Conservation (phyloP, 2,329 filamentous ascomycete genomes). For the Aspergillaceae sp. region DNA sequence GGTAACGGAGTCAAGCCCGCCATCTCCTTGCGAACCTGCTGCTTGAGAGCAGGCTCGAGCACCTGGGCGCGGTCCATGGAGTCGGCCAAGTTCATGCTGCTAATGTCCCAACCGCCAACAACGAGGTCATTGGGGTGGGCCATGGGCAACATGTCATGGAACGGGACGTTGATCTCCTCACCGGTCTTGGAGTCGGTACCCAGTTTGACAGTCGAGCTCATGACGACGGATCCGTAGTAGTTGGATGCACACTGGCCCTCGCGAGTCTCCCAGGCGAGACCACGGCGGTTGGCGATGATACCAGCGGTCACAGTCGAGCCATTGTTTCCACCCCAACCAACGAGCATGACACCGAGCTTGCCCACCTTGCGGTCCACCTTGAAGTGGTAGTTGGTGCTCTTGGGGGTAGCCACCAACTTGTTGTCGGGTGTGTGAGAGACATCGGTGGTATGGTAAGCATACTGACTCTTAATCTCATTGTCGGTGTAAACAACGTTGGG, state of each 20-base stretch:
- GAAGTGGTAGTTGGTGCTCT: conserved; percentile 91
- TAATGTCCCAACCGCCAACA: conserved; percentile 97
- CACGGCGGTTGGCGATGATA: conserved; percentile 87
- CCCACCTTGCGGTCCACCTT: conserved; percentile 90
- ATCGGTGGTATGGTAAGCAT: conserved; percentile 90
- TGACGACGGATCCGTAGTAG: conserved; percentile 96
- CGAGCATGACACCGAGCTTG: conserved; percentile 93
- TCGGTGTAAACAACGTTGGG: conserved; percentile 90
- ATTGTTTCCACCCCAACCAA: conserved; percentile 97
- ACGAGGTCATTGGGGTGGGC: conserved; percentile 93
- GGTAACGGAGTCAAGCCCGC: conserved; percentile 76
- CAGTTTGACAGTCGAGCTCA: conserved; percentile 95
- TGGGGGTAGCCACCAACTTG: conserved; percentile 73
- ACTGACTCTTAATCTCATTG: conserved; percentile 80
- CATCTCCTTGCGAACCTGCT: conserved; percentile 88
- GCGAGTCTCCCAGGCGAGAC: conserved; percentile 84
- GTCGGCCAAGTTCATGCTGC: conserved; percentile 73
- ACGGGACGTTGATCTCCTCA: conserved; percentile 90
- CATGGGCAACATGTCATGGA: conserved; percentile 91
- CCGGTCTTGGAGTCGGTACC: conserved; percentile 75
- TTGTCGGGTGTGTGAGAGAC: conserved; percentile 64
- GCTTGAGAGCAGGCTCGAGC: conserved; percentile 89
- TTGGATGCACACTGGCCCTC: conserved; percentile 79
- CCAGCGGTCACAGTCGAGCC: conserved; percentile 94
- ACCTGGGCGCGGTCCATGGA: conserved; percentile 95